A percentile compares a stretch with the other conserved stretches of the same genome.
Conservation (phyloP, 164 flowering plant genomes). For the Dillenia suffruticosa region DNA sequence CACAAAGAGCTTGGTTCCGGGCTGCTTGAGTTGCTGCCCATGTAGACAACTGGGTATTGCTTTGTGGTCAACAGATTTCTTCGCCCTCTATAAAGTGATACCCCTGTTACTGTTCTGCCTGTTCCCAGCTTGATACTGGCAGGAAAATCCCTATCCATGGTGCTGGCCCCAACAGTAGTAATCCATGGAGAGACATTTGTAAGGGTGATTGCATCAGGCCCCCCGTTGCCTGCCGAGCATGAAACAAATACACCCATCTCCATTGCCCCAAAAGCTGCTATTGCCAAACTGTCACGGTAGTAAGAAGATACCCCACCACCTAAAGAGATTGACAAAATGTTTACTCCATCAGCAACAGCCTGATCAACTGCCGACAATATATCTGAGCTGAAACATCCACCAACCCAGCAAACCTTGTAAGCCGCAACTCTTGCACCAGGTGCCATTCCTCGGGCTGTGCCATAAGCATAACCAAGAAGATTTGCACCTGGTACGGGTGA, state of each 20-base stretch:
- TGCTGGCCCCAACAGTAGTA: conserved; percentile 68
- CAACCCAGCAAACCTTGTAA: conserved; percentile 69
- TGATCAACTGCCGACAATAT: conserved; percentile 59
- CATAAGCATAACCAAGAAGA: conserved; percentile 53
- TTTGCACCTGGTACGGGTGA: conserved; percentile 54
- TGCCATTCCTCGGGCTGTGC: conserved; percentile 64
- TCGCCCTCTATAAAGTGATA: conserved; percentile 54
- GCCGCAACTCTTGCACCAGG: conserved; percentile 55
- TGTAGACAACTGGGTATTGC: conserved; percentile 44
- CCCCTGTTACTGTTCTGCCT: conserved; percentile 31
- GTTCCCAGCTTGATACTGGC: conserved; percentile 47
- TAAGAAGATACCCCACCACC: conserved; percentile 63
- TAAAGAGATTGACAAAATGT: conserved; percentile 55
- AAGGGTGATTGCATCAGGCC: conserved; percentile 55
- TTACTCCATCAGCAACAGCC: conserved; percentile 68
- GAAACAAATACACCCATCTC: conserved; percentile 71
- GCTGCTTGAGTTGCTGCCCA: conserved; percentile 44
- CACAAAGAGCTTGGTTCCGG: conserved; percentile 57
- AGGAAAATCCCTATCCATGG: conserved; percentile 70
- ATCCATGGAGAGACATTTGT: conserved; percentile 73
- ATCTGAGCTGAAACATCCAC: conserved; percentile 74
- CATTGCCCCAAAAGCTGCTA: conserved; percentile 66
- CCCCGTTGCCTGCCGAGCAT: conserved; percentile 72
- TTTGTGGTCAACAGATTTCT: conserved; percentile 19
- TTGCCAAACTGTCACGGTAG: conserved; percentile 40